Conservation (phyloP, 352 stramenopile species). For the Globisporangium barbulae region DNA sequence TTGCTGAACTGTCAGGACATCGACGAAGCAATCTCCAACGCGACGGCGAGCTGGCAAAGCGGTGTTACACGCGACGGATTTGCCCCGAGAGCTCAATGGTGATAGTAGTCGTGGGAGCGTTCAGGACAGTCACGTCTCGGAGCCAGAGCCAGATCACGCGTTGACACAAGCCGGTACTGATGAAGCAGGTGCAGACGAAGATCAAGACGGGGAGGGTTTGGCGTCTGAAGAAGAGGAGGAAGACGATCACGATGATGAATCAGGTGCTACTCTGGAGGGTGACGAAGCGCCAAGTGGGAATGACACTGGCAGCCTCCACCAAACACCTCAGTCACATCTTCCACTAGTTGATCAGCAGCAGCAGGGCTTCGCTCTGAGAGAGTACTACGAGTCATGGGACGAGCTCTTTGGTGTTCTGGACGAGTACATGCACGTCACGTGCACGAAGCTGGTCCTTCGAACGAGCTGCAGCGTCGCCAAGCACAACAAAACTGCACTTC, state of each 20-base stretch:
- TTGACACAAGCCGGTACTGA: neutral
- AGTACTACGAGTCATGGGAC: conserved; percentile 2
- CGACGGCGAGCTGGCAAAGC: neutral
- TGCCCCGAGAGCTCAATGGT: neutral
- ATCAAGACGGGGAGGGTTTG: neutral
- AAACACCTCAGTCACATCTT: neutral
- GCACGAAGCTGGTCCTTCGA: neutral
- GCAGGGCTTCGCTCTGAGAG: neutral
- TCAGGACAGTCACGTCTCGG: neutral
- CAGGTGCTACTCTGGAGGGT: neutral
- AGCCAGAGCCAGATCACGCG: neutral
- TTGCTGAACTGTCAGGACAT: neutral
- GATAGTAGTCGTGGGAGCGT: neutral
- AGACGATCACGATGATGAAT: neutral
- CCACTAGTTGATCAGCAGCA: neutral
- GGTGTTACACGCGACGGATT: neutral
- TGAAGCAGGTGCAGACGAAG: neutral
- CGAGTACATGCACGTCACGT: conserved; percentile 1
- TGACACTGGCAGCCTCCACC: neutral
- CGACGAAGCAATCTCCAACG: neutral
- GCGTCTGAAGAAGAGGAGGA: neutral
- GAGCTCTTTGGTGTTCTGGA: neutral
- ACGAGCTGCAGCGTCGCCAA: neutral
- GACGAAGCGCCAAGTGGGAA: neutral
- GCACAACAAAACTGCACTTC: neutral